These are phyloP conservation scores for Sporothrix mexicana DNA, from an alignment of 2,329 filamentous ascomycete genomes.

Conservation along the genomic window DNA sequence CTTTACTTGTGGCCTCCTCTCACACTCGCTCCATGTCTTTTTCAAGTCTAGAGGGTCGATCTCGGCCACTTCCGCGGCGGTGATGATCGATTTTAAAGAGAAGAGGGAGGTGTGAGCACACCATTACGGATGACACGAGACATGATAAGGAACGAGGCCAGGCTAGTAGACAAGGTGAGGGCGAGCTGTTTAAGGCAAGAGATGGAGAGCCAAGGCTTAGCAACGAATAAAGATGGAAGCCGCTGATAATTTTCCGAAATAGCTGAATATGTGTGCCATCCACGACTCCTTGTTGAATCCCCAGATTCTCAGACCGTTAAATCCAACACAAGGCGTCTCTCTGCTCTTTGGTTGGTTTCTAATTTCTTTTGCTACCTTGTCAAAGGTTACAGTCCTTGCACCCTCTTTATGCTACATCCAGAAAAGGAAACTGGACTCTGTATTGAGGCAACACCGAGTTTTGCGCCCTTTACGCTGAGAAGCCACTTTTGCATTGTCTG, in stretches of 20 bases:
- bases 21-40: no score
- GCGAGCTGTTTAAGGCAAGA: background rate
- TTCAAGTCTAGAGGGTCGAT: background rate
- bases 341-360: background rate
- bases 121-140: background rate
- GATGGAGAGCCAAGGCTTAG: background rate
- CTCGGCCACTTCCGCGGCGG: conserved; percentile 11
- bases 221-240: background rate
- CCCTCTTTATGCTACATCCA: background rate
- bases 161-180: background rate
- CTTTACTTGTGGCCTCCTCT: no score
- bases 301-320: background rate
- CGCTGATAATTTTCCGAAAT: background rate
- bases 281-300: background rate
- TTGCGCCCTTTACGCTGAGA: no score
- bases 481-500: no score
- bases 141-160: background rate
- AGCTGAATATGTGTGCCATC: background rate
- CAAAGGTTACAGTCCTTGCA: no score
- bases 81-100: background rate
- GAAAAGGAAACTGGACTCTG: background rate
- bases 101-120: background rate
- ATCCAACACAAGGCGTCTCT: background rate
- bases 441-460: background rate
- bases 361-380: background rate